phyloP scores from a whole-genome alignment of 2,329 filamentous ascomycete genomes.

The Talaromyces sp. region DNA sequence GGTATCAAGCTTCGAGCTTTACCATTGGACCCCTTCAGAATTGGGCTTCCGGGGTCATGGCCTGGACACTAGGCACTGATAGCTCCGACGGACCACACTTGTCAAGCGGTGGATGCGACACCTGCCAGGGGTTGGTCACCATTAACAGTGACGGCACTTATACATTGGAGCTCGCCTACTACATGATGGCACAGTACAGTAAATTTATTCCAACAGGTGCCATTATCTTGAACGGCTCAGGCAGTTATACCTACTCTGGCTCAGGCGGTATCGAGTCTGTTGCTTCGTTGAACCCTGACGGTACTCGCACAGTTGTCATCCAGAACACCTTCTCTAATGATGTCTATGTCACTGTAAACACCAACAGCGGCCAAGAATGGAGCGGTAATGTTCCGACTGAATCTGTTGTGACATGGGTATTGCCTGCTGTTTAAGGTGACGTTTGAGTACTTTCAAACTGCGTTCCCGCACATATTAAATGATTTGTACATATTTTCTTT shows the following conservation, averaged over 20 bases:
- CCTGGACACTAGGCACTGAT: constrained; percentile 11
- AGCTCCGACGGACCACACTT: constrained; percentile 4
- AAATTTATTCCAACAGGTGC: constrained; percentile 7
- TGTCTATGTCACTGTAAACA: constrained; percentile 9
- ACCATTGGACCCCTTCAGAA: constrained; percentile 12
- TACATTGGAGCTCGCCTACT: constrained; percentile 8
- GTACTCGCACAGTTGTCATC: constrained; percentile 12
- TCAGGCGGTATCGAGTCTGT: constrained; percentile 8
- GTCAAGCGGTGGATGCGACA: constrained; percentile 4
- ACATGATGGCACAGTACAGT: constrained; percentile 14
- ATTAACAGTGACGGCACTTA: constrained; percentile 11
- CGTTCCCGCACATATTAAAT: background rate
- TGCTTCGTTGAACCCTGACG: constrained; percentile 14
- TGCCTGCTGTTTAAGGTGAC: background rate
- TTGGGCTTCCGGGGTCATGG: constrained; percentile 14
- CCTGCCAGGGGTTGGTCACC: constrained; percentile 7
- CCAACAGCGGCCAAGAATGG: constrained; percentile 8
- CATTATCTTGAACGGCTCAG: constrained; percentile 1
- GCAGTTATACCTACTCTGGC: background rate
- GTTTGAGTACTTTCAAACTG: background rate
- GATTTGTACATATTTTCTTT: background rate
- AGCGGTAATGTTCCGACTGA: constrained; percentile 4
- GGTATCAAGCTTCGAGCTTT: constrained; percentile 9
- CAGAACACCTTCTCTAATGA: constrained; percentile 9
- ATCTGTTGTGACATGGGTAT: constrained; percentile 11